phyloP scores from a whole-genome alignment of 2,329 filamentous ascomycete genomes.

The Clonostachys chloroleuca region DNA sequence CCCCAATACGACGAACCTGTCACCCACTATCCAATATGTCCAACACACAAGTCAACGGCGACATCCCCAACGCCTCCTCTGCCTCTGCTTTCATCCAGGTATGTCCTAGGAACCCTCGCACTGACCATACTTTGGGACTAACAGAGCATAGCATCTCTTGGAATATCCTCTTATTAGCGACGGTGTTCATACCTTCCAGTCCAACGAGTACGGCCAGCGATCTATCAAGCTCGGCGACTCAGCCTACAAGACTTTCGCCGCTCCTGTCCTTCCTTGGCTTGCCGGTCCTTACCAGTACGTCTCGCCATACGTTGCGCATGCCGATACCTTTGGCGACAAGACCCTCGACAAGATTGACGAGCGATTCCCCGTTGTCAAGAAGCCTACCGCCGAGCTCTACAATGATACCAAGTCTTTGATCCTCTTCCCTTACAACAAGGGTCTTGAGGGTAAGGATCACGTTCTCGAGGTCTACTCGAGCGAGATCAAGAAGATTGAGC shows the following conservation, averaged over 20 bases:
- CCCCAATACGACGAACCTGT: neutral
- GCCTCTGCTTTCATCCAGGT: conserved; percentile 47
- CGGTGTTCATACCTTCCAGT: conserved; percentile 71
- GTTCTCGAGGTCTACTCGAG: conserved; percentile 50
- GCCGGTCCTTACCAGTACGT: conserved; percentile 76
- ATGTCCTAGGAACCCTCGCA: conserved; percentile 8
- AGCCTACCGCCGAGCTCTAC: conserved; percentile 68
- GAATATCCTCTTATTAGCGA: conserved; percentile 83
- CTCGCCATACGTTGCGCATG: conserved; percentile 78
- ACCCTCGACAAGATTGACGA: conserved; percentile 67
- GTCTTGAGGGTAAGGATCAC: conserved; percentile 57
- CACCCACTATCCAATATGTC: conserved; percentile 3
- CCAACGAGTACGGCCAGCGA: conserved; percentile 78
- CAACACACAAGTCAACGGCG: conserved; percentile 44
- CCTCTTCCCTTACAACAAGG: conserved; percentile 59
- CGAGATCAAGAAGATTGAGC: conserved; percentile 52
- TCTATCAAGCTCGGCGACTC: conserved; percentile 72
- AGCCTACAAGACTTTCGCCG: conserved; percentile 72
- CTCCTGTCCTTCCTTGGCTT: conserved; percentile 68
- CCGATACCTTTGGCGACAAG: conserved; percentile 71
- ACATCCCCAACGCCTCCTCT: conserved; percentile 34
- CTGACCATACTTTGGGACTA: conserved; percentile 1
- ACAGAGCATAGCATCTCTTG: conserved; percentile 63
- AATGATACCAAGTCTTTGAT: conserved; percentile 58
- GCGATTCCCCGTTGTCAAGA: conserved; percentile 69